Conservation (phyloP, 2,329 filamentous ascomycete species). For the Microdochium nivale region DNA sequence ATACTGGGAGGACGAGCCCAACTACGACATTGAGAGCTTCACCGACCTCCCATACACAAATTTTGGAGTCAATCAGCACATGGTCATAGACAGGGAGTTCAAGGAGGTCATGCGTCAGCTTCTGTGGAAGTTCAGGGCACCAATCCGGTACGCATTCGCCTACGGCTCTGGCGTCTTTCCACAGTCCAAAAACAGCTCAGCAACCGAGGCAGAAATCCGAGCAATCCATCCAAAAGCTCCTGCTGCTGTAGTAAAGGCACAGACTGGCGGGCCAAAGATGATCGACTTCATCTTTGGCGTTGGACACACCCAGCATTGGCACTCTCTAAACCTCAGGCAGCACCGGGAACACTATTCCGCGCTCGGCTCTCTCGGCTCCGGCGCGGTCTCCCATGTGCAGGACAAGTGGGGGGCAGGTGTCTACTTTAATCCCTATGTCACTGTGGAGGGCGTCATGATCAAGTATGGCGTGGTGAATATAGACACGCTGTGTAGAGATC, state of each 20-base stretch:
- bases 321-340: conserved; percentile 82
- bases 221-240: conserved; percentile 77
- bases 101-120: conserved; percentile 84
- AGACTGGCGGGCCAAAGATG: conserved; percentile 86
- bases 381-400: conserved; percentile 75
- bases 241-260: conserved; percentile 70
- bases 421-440: conserved; percentile 95
- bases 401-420: conserved; percentile 86
- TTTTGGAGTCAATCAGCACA: conserved; percentile 94
- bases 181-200: conserved; percentile 49
- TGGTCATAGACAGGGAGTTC: conserved; percentile 91
- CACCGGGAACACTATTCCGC: conserved; percentile 90
- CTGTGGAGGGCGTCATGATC: conserved; percentile 88
- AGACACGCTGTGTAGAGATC: conserved; percentile 76
- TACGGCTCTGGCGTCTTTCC: conserved; percentile 97
- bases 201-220: conserved; percentile 47
- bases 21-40: conserved; percentile 65
- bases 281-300: conserved; percentile 98
- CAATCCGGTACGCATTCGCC: conserved; percentile 92
- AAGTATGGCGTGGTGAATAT: conserved; percentile 98
- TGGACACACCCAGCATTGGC: conserved; percentile 91
- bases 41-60: conserved; percentile 67
- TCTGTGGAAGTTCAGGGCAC: conserved; percentile 83
- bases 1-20: conserved; percentile 67
- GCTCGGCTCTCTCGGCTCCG: conserved; percentile 75